Evolutionary conservation across 1,284 basidiomycete genomes (phyloP), one percentile per base, ranked within the genome.

Genomic region (Inonotus hispidus): DNA sequence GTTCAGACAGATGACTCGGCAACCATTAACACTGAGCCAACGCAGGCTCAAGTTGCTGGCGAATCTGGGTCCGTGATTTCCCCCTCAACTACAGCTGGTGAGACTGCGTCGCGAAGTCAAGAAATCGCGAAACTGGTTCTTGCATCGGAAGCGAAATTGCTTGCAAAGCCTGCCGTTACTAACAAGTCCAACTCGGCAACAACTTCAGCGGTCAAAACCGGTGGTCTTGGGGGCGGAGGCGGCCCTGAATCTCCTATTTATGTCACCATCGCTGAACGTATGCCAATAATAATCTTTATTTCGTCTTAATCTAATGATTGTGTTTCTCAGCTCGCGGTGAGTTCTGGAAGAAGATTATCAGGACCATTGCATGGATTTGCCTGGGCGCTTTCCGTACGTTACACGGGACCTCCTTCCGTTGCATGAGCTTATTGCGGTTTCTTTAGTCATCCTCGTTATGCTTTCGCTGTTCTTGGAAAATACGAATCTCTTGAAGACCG

Each of bases 391-490:
- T 73, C 64, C 68, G 70, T 72, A 60, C 66, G 71, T 67, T 16
- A 38, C 21, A 25, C 3, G 16, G 29, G 2, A 25, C n/a, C n/a
- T 43, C 21, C 21, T 56, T 39, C 32, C 50, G 29, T 49, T 60
- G 37, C 21, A 50, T 35, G 38, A 50, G 21, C 37, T 43, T 16
- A 43, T n/a, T 21, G 16, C 21, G 35, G 39, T 49, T 25, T 29
- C 2, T 46, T 2, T 64, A 90, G 88, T 90, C 71, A 79, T 92
- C 68, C 77, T 97, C 60, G 92, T 94, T 54, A 78, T 95, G 46
- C 75, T 96, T 49, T 90, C 92, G 0, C 87, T 96, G 53, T 80
- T 97, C 66, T 83, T 97, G 69, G 95, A 97, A 73, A 95, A 93
- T 70, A 90, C 92, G 29, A 94, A 94, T 8, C 79, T 96, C 46